Conservation (phyloP, 2,329 filamentous ascomycete genomes). For the Cladophialophora immunda region DNA sequence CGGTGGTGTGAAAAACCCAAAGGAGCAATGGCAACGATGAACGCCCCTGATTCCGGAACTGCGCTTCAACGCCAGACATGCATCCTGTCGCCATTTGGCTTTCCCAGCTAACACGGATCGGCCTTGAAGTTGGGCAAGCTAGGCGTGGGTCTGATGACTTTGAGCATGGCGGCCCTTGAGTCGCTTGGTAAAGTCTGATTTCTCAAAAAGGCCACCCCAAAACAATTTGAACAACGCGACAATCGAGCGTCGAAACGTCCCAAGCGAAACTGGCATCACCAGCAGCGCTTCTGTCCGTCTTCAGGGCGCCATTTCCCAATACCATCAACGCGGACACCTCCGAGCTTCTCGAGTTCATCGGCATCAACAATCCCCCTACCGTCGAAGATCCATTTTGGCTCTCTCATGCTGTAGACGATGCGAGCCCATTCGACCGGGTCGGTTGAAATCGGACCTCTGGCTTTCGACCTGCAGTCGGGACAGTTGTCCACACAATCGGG, state of each 20-base stretch:
- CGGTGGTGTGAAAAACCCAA: not conserved
- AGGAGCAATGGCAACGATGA: not conserved
- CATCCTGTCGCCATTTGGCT: not conserved
- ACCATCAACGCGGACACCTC: slow-evolving; percentile 48
- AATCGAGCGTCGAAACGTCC: not conserved
- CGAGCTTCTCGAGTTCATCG: slow-evolving; percentile 47
- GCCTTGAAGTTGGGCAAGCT: too few relatives aligned
- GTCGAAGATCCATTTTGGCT: slow-evolving; percentile 61
- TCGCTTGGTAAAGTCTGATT: too few relatives aligned
- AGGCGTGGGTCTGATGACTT: too few relatives aligned
- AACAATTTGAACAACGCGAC: not conserved
- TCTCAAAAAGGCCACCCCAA: not conserved
- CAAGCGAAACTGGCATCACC: not conserved
- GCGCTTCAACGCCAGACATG: not conserved
- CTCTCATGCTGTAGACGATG: slow-evolving; percentile 55
- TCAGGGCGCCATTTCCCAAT: slow-evolving; percentile 42
- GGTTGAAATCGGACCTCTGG: slow-evolving; percentile 31
- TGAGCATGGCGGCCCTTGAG: too few relatives aligned
- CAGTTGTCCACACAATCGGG: slow-evolving; percentile 34
- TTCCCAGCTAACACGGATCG: not conserved
- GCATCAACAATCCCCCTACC: slow-evolving; percentile 51
- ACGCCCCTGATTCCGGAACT: not conserved
- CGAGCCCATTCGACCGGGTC: slow-evolving; percentile 56
- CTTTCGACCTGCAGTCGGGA: slow-evolving; percentile 39
- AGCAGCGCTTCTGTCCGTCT: slow-evolving; percentile 24